Conservation (phyloP, 345 rosid species). For the Carallia brachiata region DNA sequence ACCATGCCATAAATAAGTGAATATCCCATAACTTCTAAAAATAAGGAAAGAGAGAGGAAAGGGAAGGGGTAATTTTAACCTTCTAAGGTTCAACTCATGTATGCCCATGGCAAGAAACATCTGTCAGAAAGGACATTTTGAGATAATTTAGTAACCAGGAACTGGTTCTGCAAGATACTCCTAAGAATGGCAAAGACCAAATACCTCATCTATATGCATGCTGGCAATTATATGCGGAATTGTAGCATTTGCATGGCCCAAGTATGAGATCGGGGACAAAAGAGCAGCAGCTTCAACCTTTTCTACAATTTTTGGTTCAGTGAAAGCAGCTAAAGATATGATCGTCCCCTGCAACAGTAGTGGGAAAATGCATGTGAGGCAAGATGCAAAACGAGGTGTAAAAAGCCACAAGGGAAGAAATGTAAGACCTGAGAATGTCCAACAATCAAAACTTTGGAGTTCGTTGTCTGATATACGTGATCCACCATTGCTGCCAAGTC, state of each 20-base stretch:
- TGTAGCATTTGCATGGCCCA: conserved; percentile 77
- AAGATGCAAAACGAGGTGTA: conserved; percentile 6
- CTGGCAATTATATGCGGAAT: conserved; percentile 81
- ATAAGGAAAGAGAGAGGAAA: neutral
- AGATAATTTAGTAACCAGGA: conserved; percentile 19
- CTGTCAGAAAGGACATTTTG: conserved; percentile 34
- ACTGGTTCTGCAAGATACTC: conserved; percentile 15
- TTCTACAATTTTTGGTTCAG: conserved; percentile 59
- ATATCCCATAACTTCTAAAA: neutral
- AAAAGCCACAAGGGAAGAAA: neutral
- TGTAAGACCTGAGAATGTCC: conserved; percentile 89
- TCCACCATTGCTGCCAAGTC: conserved; percentile 74
- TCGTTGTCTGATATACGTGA: conserved; percentile 46
- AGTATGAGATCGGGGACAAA: conserved; percentile 82
- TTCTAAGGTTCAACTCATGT: conserved; percentile 82
- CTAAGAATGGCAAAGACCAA: conserved; percentile 8
- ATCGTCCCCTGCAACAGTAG: conserved; percentile 65
- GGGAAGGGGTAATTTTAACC: conserved; percentile 38
- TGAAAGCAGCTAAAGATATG: conserved; percentile 87
- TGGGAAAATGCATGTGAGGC: neutral
- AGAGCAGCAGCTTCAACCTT: conserved; percentile 96
- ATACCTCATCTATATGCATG: conserved; percentile 89
- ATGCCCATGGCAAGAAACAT: conserved; percentile 77
- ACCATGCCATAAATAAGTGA: conserved; percentile 2
- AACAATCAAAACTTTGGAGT: conserved; percentile 70